Evolutionary conservation across 2,329 filamentous ascomycete species (phyloP).

Genomic region (Diaporthe citriasiana): DNA sequence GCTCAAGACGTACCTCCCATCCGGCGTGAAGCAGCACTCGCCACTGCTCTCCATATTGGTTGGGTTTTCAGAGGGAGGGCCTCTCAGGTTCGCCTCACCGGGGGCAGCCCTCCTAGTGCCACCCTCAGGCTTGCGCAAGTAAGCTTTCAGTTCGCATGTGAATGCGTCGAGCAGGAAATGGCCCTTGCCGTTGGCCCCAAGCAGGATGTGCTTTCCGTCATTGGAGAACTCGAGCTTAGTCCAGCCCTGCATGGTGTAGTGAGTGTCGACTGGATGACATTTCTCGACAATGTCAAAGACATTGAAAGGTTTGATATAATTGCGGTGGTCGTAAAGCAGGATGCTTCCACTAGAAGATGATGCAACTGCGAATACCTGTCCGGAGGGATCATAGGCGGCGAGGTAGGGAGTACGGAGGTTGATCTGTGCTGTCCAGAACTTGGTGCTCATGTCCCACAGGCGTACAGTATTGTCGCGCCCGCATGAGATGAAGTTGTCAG

Average conservation of each 20-base stretch:
- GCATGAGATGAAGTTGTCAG: constrained; percentile 93
- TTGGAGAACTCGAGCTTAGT: constrained; percentile 96
- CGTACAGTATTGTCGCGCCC: constrained; percentile 91
- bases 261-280: constrained; percentile 62
- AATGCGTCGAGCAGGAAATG: constrained; percentile 97
- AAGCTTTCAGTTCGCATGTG: constrained; percentile 82
- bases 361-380: constrained; percentile 90
- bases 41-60: constrained; percentile 71
- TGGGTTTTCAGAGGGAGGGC: constrained; percentile 47
- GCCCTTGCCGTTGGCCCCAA: constrained; percentile 86
- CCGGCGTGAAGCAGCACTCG: constrained; percentile 90
- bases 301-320: constrained; percentile 93
- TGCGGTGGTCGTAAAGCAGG: constrained; percentile 91
- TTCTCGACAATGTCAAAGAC: constrained; percentile 83
- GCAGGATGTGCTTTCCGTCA: constrained; percentile 87
- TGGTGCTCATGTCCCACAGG: constrained; percentile 88
- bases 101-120: constrained; percentile 66
- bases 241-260: constrained; percentile 80
- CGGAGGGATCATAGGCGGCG: constrained; percentile 91
- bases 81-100: constrained; percentile 62
- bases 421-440: constrained; percentile 84
- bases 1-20: constrained; percentile 89
- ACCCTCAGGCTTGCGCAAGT: constrained; percentile 72
- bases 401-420: constrained; percentile 86
- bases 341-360: constrained; percentile 84